phyloP scores from a whole-genome alignment of 2,329 filamentous ascomycete species.

The Colletotrichum euphorbiae region DNA sequence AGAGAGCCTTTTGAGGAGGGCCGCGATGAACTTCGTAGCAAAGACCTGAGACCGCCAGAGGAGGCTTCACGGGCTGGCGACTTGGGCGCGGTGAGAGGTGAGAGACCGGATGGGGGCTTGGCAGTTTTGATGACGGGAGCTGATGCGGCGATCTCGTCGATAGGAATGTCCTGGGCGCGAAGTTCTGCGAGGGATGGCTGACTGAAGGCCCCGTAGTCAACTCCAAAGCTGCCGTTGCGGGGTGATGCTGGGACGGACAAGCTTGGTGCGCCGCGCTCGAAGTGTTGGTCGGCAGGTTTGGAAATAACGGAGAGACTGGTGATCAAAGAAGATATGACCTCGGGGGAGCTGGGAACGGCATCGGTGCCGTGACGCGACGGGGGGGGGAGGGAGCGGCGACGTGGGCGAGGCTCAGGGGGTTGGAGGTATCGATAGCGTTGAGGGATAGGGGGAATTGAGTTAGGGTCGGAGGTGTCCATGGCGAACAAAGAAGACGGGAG shows the following conservation, averaged over 20 bases:
- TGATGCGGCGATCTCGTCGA: constrained; percentile 71
- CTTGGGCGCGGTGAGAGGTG: constrained; percentile 74
- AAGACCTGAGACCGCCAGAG: constrained; percentile 65
- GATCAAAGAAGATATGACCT: constrained; percentile 77
- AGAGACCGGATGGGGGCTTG: constrained; percentile 82
- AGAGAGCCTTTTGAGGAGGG: constrained; percentile 70
- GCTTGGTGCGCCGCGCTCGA: constrained; percentile 65
- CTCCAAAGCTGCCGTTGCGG: constrained; percentile 69
- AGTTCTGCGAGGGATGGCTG: constrained; percentile 62
- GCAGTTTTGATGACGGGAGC: constrained; percentile 84
- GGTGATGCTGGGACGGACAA: constrained; percentile 55
- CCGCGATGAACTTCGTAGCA: constrained; percentile 68
- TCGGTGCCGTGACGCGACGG: constrained; percentile 42
- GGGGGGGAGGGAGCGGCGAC: constrained; percentile 38
- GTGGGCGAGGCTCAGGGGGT: constrained; percentile 35
- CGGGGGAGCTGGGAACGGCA: constrained; percentile 68
- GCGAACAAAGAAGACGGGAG: constrained; percentile 21
- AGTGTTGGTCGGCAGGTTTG: constrained; percentile 75
- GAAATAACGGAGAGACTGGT: constrained; percentile 77
- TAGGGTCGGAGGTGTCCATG: constrained; percentile 38
- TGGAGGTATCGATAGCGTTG: constrained; percentile 40
- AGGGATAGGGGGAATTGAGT: constrained; percentile 40
- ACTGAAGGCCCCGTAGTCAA: constrained; percentile 78
- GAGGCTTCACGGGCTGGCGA: constrained; percentile 62
- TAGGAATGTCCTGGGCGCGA: constrained; percentile 58